Base-by-base conservation (phyloP, 2,329 filamentous ascomycete genomes). In the Aspergillus sojae region DNA sequence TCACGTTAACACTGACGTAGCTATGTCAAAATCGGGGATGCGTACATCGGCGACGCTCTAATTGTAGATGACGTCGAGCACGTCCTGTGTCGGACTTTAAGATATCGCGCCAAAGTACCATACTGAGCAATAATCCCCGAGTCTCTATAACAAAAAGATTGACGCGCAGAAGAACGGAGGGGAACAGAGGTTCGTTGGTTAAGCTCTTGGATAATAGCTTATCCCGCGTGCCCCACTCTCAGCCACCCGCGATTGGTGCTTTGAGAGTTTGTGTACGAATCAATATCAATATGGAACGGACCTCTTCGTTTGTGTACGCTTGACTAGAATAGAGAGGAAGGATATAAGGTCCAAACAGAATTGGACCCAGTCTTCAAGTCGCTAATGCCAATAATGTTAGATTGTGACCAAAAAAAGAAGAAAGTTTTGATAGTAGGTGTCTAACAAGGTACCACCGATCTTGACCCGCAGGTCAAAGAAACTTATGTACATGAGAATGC, bases 11-110 rank as follows among this genome's bases (percentile, higher is more conserved):
- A 30, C 64, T 56, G 23, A 34, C 46, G 43, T 52, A 39, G 57
- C 41, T 39, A 60, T n/a, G 19, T 41, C 7, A n/a, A 26, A 46
- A 57, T 58, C 54, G 62, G 12, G 23, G 72, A 73, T 71, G 71
- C 77, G 68, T 79, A 82, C 80, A 72, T 62, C 78, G 77, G 60
- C 77, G 75, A 43, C 75, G 73, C 60, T 82, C 79, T 55, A 76
- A 73, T 57, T 75, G 71, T 23, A 76, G 57, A 63, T 72, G 76
- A 39, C 73, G 75, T 50, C 70, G 68, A 54, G 75, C 69, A 46
- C 70, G 68, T 23, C 71, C 69, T 28, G 63, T 63, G 57, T 74
- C 71, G 14, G 68, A 62, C 39, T 60, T 65, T 60, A 81, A 77
- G 12, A 81, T 59, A 61, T 72, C 70, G 23, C 66, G 70, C 78